Percentiles rank a stretch among this genome's conserved stretches.
Conservation (phyloP, 202 grass and related monocot species). For the Brachypodium distachyon region DNA sequence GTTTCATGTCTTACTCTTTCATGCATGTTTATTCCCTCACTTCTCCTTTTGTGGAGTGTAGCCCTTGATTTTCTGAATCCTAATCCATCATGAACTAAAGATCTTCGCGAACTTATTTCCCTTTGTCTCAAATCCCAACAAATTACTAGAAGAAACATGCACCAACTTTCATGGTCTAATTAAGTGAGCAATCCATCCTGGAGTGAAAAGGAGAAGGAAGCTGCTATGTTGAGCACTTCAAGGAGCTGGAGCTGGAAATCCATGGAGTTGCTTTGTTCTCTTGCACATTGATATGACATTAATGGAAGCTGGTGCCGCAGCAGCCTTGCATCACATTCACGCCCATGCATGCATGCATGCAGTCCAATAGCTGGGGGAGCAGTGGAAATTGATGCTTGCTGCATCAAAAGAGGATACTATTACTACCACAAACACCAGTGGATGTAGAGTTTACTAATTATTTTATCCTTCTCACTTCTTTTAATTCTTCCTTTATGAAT, state of each 20-base stretch:
- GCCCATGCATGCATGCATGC: background rate
- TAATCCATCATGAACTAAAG: background rate
- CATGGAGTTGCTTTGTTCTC: slow-evolving; percentile 9
- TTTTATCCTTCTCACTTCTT: background rate
- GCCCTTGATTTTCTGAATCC: slow-evolving; percentile 6
- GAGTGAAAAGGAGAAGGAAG: background rate
- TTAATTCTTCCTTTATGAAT: background rate
- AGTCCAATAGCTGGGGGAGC: slow-evolving; percentile 14
- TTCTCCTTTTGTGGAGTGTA: background rate
- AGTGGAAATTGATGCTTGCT: slow-evolving; percentile 21
- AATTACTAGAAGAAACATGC: slow-evolving; percentile 10
- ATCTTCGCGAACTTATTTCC: background rate
- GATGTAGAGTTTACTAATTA: background rate
- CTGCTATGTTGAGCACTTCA: background rate
- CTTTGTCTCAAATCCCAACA: slow-evolving; percentile 25
- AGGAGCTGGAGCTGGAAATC: background rate
- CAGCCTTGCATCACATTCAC: slow-evolving; percentile 10
- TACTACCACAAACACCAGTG: too few relatives aligned
- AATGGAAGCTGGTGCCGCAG: slow-evolving; percentile 16
- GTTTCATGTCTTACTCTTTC: background rate
- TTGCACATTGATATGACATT: slow-evolving; percentile 19
- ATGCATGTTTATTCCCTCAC: background rate
- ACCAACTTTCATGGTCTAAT: slow-evolving; percentile 13
- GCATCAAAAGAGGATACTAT: background rate
- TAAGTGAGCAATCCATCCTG: background rate